phyloP scores from a whole-genome alignment of 495 filamentous ascomycete species.

The Penicillium riverlandense region DNA sequence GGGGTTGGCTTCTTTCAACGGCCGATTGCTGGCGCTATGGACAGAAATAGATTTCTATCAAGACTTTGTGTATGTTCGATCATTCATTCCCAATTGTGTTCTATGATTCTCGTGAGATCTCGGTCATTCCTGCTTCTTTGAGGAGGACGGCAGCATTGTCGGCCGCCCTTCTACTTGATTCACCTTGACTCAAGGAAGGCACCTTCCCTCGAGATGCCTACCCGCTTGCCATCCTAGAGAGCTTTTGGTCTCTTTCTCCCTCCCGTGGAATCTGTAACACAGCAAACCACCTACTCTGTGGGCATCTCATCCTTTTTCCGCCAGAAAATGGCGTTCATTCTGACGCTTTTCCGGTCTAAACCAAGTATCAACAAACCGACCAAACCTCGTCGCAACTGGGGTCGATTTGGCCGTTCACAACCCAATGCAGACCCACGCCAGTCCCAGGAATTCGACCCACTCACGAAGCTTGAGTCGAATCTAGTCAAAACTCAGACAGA shows the following conservation, averaged over 20 bases:
- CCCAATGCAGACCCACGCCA: constrained; percentile 1
- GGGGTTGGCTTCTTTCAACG: constrained; percentile 8
- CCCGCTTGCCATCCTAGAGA: no score
- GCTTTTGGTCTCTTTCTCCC: no score
- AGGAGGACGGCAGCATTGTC: no score
- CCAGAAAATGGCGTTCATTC: constrained; percentile 10
- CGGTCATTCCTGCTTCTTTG: no score
- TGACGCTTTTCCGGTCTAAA: constrained; percentile 8
- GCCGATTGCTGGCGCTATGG: constrained; percentile 17
- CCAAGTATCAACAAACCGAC: not conserved
- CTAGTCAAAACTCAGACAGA: not conserved
- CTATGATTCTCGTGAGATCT: not conserved
- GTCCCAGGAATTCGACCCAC: not conserved
- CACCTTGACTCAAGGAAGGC: no score
- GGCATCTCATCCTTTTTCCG: not conserved
- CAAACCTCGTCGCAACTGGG: constrained; percentile 5
- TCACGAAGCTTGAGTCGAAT: no score
- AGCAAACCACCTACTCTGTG: no score
- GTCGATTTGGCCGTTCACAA: constrained; percentile 2
- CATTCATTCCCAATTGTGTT: not conserved
- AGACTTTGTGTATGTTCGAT: not conserved
- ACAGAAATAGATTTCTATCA: constrained; percentile 28
- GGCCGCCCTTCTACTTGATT: no score
- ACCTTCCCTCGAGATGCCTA: no score
- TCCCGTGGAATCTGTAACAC: no score